These are phyloP conservation scores for Salix dunnii DNA, from an alignment of 345 rosid genomes.

Conservation along the genomic window DNA sequence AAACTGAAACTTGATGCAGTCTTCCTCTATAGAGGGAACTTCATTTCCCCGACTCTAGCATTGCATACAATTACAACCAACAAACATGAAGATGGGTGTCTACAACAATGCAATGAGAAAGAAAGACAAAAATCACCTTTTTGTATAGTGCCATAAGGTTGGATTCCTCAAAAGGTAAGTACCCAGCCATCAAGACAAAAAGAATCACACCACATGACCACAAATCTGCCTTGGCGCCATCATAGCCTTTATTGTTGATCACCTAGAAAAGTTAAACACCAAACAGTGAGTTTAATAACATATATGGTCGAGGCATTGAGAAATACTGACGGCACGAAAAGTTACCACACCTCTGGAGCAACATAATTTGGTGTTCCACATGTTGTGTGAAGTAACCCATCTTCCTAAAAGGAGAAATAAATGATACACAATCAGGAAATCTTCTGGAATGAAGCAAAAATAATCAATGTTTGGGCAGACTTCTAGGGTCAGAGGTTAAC, in stretches of 20 bases:
- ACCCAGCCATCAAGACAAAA: slow-evolving; percentile 96
- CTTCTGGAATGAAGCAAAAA: neutral
- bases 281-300: slow-evolving; percentile 13
- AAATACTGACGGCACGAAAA: slow-evolving; percentile 11
- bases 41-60: neutral
- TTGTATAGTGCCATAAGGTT: slow-evolving; percentile 73
- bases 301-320: neutral
- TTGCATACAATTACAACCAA: neutral
- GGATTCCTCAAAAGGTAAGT: slow-evolving; percentile 90
- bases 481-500: slow-evolving; percentile 19
- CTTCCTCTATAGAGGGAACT: neutral
- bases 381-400: slow-evolving; percentile 95
- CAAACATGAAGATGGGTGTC: neutral
- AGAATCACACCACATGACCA: slow-evolving; percentile 99
- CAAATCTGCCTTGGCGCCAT: slow-evolving; percentile 94
- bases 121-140: slow-evolving; percentile 44
- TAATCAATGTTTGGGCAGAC: neutral
- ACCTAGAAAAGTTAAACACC: slow-evolving; percentile 45
- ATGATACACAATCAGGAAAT: slow-evolving; percentile 16
- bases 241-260: slow-evolving; percentile 90
- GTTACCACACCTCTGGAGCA: slow-evolving; percentile 88
- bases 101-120: slow-evolving; percentile 1
- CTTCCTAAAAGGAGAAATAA: slow-evolving; percentile 52
- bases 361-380: slow-evolving; percentile 99
- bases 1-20: neutral